These are phyloP conservation scores for Penicillium coffeae DNA, from an alignment of 495 filamentous ascomycete species.

Conservation along the genomic window DNA sequence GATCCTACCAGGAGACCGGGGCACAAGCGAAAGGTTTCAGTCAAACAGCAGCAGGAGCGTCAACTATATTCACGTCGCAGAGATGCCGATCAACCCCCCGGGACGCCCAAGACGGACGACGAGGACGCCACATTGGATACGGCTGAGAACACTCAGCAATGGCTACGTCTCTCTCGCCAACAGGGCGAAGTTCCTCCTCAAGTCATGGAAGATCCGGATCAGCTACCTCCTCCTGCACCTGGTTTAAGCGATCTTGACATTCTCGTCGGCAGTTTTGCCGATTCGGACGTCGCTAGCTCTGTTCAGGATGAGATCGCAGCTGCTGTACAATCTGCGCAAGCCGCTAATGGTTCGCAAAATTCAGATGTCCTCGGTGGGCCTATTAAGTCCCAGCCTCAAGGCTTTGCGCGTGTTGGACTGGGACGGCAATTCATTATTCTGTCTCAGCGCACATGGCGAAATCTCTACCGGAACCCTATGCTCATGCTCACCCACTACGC, in stretches of 20 bases:
- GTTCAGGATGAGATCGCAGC: slow-evolving; percentile 79
- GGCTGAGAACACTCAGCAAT: slow-evolving; percentile 56
- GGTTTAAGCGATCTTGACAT: slow-evolving; percentile 76
- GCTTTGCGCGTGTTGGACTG: slow-evolving; percentile 78
- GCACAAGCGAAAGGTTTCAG: slow-evolving; percentile 64
- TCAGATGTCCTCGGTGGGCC: slow-evolving; percentile 48
- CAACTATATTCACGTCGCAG: slow-evolving; percentile 86
- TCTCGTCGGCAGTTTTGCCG: slow-evolving; percentile 68
- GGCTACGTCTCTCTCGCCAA: slow-evolving; percentile 67
- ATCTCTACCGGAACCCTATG: slow-evolving; percentile 96
- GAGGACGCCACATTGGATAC: slow-evolving; percentile 67
- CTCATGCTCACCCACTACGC: slow-evolving; percentile 99
- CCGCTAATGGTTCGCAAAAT: slow-evolving; percentile 68
- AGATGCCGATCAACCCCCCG: slow-evolving; percentile 49
- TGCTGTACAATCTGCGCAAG: slow-evolving; percentile 54
- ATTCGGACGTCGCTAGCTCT: slow-evolving; percentile 71
- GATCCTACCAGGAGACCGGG: slow-evolving; percentile 60
- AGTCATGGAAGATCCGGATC: slow-evolving; percentile 67
- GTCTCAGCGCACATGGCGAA: slow-evolving; percentile 89
- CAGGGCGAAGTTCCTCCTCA: slow-evolving; percentile 58
- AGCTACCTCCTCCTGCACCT: slow-evolving; percentile 64
- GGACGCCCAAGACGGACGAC: slow-evolving; percentile 62
- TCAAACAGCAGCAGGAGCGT: slow-evolving; percentile 78
- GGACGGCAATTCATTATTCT: slow-evolving; percentile 82
- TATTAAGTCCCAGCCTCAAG: slow-evolving; percentile 51